Base-by-base conservation (phyloP, 2,329 filamentous ascomycete species). In the Arthrobotrys megalospora region DNA sequence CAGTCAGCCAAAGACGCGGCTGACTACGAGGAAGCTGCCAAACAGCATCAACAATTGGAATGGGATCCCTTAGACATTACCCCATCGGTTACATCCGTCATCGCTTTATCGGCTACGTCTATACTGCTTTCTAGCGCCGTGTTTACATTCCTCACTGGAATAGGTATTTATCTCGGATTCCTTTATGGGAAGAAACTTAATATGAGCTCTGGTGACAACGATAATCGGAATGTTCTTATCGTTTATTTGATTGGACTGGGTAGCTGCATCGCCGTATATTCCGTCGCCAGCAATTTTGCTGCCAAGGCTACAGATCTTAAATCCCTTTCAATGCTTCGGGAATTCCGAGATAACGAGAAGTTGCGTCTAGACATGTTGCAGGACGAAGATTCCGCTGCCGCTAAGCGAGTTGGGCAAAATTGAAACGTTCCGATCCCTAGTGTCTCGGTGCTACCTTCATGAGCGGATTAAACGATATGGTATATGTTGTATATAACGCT, bases 41-140 rank as follows among this genome's bases (percentile, higher is more conserved):
- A 28, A 28, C 24, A 5, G 5, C 5, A 28, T 28, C 2, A 6
- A 1, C 36, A 2, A 38, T 38, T 10, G 36, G 8, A 8, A 1
- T 38, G 12, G 16, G 16, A 19, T 19, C 19, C 12, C 43, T 47
- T 19, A 16, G 41, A 45, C 19, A 43, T 62, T 21, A 41, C 19
- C 1, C 62, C 62, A 2, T 24, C 62, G 24, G 41, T 16, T 38
- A 41, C 62, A 5, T 66, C 62, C 6, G 14, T 66, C 19, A 7
- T 66, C 8, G 45, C 62, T 7, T 14, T 66, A 21, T 66, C 62
- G 2, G 45, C 62, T 11, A 45, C 62, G 10, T 66, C 48, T 8
- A 66, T 48, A 12, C 34, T 66, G 10, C 62, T 66, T 7, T 66
- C 62, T 5, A 36, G 28, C n/a, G 52, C 62, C 16, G 16, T 66